Evolutionary conservation across 176 grass and related monocot species (phyloP).

Genomic region (Urochloa ruziziensis): DNA sequence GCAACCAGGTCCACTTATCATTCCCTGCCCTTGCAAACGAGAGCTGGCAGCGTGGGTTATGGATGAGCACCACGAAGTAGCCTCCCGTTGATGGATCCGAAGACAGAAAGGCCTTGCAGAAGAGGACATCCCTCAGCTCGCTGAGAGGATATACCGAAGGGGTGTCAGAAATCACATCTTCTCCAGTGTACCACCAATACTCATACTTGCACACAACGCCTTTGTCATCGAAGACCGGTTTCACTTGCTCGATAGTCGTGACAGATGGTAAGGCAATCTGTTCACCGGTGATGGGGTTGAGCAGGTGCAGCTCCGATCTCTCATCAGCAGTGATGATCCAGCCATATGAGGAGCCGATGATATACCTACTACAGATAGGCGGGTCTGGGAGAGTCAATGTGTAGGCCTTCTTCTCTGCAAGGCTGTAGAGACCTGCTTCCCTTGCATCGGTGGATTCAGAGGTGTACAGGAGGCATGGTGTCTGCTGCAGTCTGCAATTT

Average conservation of each 20-base stretch:
- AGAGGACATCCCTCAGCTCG: neutral
- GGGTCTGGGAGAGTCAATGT: neutral
- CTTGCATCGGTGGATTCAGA: neutral
- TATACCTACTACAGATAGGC: neutral
- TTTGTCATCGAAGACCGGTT: neutral
- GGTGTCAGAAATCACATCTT: too few species aligned
- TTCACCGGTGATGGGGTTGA: neutral
- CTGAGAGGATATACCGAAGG: neutral
- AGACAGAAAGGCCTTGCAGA: neutral
- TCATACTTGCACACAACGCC: neutral
- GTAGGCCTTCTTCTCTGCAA: neutral
- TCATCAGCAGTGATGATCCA: neutral
- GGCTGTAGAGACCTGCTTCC: neutral
- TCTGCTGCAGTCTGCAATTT: neutral
- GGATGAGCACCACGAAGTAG: neutral
- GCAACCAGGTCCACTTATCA: neutral
- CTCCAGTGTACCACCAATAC: neutral
- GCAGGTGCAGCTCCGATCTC: neutral
- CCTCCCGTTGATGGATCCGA: neutral
- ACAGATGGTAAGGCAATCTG: neutral
- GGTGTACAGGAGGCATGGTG: constrained; percentile 10
- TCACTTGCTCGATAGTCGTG: neutral
- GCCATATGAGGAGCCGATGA: neutral
- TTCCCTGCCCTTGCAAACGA: constrained; percentile 8
- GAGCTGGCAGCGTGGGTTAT: neutral